Conservation (phyloP, 441 rosid species). For the Syzygium syzygioides region DNA sequence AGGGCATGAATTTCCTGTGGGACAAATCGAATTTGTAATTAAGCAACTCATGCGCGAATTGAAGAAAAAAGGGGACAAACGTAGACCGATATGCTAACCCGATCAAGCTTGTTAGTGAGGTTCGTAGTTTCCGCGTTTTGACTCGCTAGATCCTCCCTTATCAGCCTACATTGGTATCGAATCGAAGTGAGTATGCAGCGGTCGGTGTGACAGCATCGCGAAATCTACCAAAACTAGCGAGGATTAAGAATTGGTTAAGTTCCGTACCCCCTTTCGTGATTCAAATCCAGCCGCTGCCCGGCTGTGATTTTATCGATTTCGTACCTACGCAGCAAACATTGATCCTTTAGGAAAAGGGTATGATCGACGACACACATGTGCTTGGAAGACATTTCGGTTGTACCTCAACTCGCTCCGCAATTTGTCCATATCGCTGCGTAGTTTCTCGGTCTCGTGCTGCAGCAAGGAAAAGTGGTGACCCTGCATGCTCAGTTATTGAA, state of each 20-base stretch:
- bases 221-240: background rate
- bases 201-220: background rate
- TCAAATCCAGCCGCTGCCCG: constrained; percentile 56
- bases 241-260: background rate
- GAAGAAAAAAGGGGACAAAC: background rate
- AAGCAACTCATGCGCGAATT: background rate
- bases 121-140: constrained; percentile 43
- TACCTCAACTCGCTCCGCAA: constrained; percentile 57
- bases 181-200: background rate
- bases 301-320: constrained; percentile 64
- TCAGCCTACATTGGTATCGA: constrained; percentile 31
- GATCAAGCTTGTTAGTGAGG: constrained; percentile 65
- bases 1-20: constrained; percentile 53
- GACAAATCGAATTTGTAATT: background rate
- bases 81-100: constrained; percentile 19
- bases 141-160: constrained; percentile 49
- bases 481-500: constrained; percentile 20
- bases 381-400: background rate
- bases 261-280: constrained; percentile 59
- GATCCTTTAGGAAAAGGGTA: background rate
- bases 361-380: background rate
- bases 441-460: constrained; percentile 66
- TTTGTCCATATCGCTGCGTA: constrained; percentile 47
- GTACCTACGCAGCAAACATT: constrained; percentile 24
- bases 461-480: constrained; percentile 46